These are phyloP conservation scores for Aspergillus phoenicis DNA, from an alignment of 2,329 filamentous ascomycete species.

Conservation along the genomic window DNA sequence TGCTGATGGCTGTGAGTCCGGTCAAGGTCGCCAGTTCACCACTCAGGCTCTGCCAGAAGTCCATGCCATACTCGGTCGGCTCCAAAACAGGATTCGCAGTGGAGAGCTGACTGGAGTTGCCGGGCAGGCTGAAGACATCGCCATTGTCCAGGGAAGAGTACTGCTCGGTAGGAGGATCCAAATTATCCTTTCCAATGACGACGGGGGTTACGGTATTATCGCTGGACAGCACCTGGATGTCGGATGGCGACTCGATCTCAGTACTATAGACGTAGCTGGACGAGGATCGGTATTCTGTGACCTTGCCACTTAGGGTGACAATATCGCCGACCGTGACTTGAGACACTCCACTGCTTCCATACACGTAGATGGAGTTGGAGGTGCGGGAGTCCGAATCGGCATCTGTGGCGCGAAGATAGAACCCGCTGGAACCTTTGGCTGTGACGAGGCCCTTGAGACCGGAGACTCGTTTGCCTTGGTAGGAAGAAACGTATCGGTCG, in stretches of 20 bases:
- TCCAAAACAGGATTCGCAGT: constrained; percentile 62
- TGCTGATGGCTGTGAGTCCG: constrained; percentile 58
- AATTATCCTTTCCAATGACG: constrained; percentile 61
- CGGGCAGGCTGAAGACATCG: constrained; percentile 66
- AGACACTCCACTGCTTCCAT: constrained; percentile 53
- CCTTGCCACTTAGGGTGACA: constrained; percentile 61
- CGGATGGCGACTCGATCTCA: constrained; percentile 60
- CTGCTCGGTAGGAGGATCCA: constrained; percentile 61
- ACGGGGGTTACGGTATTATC: constrained; percentile 60
- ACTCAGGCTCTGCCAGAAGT: constrained; percentile 72
- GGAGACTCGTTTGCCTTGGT: constrained; percentile 58
- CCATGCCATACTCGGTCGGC: constrained; percentile 65
- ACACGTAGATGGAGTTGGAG: constrained; percentile 69
- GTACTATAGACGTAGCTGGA: constrained; percentile 64
- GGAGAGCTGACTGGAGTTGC: constrained; percentile 62
- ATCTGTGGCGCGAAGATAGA: constrained; percentile 65
- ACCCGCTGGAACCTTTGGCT: constrained; percentile 62
- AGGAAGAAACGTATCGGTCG: constrained; percentile 64
- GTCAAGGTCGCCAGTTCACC: constrained; percentile 69
- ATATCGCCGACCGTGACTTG: constrained; percentile 65
- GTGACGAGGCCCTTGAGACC: constrained; percentile 66
- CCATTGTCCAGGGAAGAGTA: constrained; percentile 66
- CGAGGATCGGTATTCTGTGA: constrained; percentile 62
- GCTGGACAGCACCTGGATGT: constrained; percentile 57
- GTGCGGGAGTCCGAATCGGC: constrained; percentile 59